phyloP scores from a whole-genome alignment of 306 rosid species.

The Quillaja saponaria region DNA sequence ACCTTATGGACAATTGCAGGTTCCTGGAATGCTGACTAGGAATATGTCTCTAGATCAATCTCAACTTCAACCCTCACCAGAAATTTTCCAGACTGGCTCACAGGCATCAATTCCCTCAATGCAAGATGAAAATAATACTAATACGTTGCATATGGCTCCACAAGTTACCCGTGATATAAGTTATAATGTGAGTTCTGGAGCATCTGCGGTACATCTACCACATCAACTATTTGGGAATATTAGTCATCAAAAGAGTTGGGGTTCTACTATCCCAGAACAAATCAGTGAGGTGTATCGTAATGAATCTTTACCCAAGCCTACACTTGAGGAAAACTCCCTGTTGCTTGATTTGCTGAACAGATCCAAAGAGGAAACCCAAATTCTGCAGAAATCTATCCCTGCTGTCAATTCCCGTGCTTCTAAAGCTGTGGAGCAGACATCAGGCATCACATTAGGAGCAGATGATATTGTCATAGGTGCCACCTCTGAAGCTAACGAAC shows the following conservation, averaged over 20 bases:
- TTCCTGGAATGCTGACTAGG: constrained; percentile 49
- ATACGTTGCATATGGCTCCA: constrained; percentile 41
- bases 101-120: constrained; percentile 44
- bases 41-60: constrained; percentile 57
- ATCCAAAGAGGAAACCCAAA: constrained; percentile 35
- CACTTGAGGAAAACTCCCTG: constrained; percentile 38
- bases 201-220: constrained; percentile 42
- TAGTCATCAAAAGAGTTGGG: constrained; percentile 42
- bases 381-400: constrained; percentile 32
- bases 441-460: constrained; percentile 26
- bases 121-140: constrained; percentile 45
- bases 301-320: constrained; percentile 44
- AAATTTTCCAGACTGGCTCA: constrained; percentile 44
- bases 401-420: constrained; percentile 38
- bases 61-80: constrained; percentile 49
- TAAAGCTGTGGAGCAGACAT: constrained; percentile 38
- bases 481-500: constrained; percentile 38
- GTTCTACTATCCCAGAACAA: constrained; percentile 37
- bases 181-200: constrained; percentile 45
- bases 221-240: constrained; percentile 60
- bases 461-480: constrained; percentile 27
- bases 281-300: constrained; percentile 39
- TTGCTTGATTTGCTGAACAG: constrained; percentile 33
- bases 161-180: constrained; percentile 46
- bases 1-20: constrained; percentile 67